Percentiles rank a stretch among this genome's conserved stretches.
phyloP scores from a whole-genome alignment of 441 rosid genomes.

The Pelargonium myrrhifolium region DNA sequence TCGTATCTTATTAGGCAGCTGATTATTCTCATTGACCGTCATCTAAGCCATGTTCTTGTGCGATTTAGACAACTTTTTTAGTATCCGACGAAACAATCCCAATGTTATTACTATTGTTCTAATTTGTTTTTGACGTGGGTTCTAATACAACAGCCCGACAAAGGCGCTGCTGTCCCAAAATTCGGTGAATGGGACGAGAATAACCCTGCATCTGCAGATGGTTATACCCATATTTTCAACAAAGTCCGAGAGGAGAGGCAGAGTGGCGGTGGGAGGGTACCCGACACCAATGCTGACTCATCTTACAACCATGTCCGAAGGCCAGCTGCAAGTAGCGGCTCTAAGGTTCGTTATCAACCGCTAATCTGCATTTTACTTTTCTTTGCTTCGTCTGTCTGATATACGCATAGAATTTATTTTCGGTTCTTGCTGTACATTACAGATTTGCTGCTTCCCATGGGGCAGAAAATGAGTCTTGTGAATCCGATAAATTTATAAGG shows the following conservation, averaged over 20 bases:
- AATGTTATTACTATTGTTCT: background rate
- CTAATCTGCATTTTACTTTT: too few relatives aligned
- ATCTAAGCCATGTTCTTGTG: background rate
- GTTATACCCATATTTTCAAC: slow-evolving; percentile 78
- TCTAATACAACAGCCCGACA: slow-evolving; percentile 41
- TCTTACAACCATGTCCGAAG: slow-evolving; percentile 23
- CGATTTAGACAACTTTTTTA: background rate
- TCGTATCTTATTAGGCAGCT: too few relatives aligned
- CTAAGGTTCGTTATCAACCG: slow-evolving; percentile 36
- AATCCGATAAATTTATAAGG: slow-evolving; percentile 22
- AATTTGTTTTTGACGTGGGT: slow-evolving; percentile 11
- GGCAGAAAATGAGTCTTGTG: slow-evolving; percentile 34
- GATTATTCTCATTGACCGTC: too few relatives aligned
- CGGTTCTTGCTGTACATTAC: slow-evolving; percentile 18
- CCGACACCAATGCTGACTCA: slow-evolving; percentile 36
- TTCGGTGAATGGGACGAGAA: slow-evolving; percentile 92
- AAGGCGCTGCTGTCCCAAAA: slow-evolving; percentile 75
- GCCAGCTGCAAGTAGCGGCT: slow-evolving; percentile 17
- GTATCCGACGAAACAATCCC: too few relatives aligned
- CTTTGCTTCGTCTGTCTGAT: background rate
- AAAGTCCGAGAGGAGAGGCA: slow-evolving; percentile 75
- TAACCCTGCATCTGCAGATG: slow-evolving; percentile 73
- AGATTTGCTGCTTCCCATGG: slow-evolving; percentile 83
- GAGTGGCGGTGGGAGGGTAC: slow-evolving; percentile 27
- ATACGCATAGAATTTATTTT: too few relatives aligned